Percentiles rank a stretch among this genome's conserved stretches.
phyloP scores from a whole-genome alignment of 345 rosid genomes.

The Carallia pectinifolia region DNA sequence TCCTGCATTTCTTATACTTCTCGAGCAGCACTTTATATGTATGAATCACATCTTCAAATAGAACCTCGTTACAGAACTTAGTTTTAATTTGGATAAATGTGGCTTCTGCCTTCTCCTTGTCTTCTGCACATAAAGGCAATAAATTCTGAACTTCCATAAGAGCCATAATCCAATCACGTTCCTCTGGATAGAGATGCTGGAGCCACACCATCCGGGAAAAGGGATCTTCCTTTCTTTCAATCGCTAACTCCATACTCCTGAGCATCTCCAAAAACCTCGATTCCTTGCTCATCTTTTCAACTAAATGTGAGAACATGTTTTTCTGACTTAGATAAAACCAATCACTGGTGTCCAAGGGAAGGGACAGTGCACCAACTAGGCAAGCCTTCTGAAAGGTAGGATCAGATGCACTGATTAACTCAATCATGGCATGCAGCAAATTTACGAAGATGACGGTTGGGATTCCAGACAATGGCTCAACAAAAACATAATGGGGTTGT shows the following conservation, averaged over 20 bases:
- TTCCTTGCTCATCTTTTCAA: constrained; percentile 30
- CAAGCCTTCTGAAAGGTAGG: constrained; percentile 53
- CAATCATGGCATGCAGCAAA: constrained; percentile 44
- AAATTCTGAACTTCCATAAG: constrained; percentile 21
- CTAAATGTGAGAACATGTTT: constrained; percentile 30
- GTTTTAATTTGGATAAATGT: constrained; percentile 33
- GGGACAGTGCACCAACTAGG: constrained; percentile 38
- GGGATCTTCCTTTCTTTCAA: constrained; percentile 32
- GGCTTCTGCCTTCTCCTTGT: constrained; percentile 32
- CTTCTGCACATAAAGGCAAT: constrained; percentile 17
- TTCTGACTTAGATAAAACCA: constrained; percentile 44
- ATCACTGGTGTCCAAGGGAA: constrained; percentile 15
- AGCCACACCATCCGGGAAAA: constrained; percentile 48
- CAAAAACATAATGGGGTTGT: neutral
- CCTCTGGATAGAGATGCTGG: constrained; percentile 28
- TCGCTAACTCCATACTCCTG: constrained; percentile 28
- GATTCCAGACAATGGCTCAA: constrained; percentile 25
- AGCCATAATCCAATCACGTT: constrained; percentile 12
- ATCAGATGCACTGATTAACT: constrained; percentile 36
- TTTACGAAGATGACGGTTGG: constrained; percentile 26
- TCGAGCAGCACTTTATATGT: constrained; percentile 36
- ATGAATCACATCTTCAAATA: constrained; percentile 33
- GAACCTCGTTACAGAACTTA: constrained; percentile 43
- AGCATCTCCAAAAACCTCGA: constrained; percentile 35
- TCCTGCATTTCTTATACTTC: constrained; percentile 46